Evolutionary conservation across 2,329 filamentous ascomycete genomes (phyloP).

Genomic region (Phymatotrichopsis omnivora): DNA sequence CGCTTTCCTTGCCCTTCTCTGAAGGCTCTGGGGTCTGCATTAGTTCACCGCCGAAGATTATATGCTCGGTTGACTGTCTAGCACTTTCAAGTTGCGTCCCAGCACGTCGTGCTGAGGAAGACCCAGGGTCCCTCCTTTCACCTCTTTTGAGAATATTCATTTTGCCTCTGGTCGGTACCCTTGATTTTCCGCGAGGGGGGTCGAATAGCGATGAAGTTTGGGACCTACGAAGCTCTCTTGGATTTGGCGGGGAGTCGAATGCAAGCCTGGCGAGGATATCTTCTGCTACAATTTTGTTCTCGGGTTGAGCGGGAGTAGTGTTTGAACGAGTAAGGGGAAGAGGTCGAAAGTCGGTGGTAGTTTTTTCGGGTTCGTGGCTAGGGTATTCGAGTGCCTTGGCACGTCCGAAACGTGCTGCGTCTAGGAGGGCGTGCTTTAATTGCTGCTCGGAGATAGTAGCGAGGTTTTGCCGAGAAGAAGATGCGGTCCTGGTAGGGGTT

Average conservation of each 20-base stretch:
- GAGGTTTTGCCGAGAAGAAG: constrained; percentile 2
- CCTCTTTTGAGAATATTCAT: constrained; percentile 26
- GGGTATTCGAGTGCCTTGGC: too few species aligned
- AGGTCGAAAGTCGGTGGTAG: too few species aligned
- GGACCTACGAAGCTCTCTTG: not conserved
- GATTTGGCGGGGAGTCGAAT: constrained; percentile 12
- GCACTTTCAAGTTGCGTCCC: constrained; percentile 23
- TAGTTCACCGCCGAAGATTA: constrained; percentile 26
- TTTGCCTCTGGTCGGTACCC: constrained; percentile 9
- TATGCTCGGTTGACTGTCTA: constrained; percentile 19
- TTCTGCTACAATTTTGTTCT: constrained; percentile 20
- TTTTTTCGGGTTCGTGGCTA: too few species aligned
- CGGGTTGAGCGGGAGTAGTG: too few species aligned
- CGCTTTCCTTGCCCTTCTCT: constrained; percentile 22
- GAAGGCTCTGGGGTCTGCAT: constrained; percentile 11
- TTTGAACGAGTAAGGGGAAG: too few species aligned
- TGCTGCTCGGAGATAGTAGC: constrained; percentile 10
- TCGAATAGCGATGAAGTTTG: not conserved
- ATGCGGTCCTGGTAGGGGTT: not conserved
- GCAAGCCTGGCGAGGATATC: constrained; percentile 24
- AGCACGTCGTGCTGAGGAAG: constrained; percentile 21
- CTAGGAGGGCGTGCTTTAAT: not conserved
- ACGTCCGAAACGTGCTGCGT: too few species aligned
- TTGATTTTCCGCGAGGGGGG: constrained; percentile 4
- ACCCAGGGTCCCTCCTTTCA: constrained; percentile 16